Conservation (phyloP, 495 filamentous ascomycete genomes). For the Penicillium cosmopolitanum region DNA sequence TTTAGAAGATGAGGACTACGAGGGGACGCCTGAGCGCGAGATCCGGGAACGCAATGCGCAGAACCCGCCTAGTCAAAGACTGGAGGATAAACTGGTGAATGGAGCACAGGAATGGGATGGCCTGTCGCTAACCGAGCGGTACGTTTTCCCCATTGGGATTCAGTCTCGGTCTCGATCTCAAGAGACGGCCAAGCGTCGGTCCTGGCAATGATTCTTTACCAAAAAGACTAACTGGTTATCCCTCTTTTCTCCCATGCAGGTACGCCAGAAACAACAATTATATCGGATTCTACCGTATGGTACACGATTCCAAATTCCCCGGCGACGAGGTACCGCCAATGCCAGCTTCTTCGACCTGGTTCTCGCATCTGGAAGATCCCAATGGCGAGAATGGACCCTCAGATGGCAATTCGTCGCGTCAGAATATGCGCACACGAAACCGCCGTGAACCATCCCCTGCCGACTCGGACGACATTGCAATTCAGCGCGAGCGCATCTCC, state of each 20-base stretch:
- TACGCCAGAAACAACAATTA: conserved; percentile 83
- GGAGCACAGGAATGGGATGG: conserved; percentile 35
- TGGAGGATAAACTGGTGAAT: conserved; percentile 34
- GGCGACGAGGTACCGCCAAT: conserved; percentile 64
- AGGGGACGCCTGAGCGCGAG: conserved; percentile 28
- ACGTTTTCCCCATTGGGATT: conserved; percentile 4
- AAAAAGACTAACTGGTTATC: not conserved
- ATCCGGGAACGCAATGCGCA: conserved; percentile 22
- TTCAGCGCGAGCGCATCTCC: conserved; percentile 68
- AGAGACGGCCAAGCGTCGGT: not conserved
- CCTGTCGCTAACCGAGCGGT: conserved; percentile 45
- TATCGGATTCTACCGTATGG: conserved; percentile 71
- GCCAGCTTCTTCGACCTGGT: conserved; percentile 75
- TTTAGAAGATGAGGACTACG: conserved; percentile 35
- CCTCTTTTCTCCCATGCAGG: conserved; percentile 21
- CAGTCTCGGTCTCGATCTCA: not conserved
- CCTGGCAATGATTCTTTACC: not conserved
- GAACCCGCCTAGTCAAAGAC: conserved; percentile 30
- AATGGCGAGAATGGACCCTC: conserved; percentile 11
- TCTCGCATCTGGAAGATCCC: conserved; percentile 55
- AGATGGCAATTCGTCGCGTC: no score
- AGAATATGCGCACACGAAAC: conserved; percentile 20
- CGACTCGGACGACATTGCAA: conserved; percentile 71
- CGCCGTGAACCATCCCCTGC: conserved; percentile 38
- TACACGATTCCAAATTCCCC: conserved; percentile 75